Base-by-base conservation (phyloP, 2,329 filamentous ascomycete species). In the Fusarium hostae region DNA sequence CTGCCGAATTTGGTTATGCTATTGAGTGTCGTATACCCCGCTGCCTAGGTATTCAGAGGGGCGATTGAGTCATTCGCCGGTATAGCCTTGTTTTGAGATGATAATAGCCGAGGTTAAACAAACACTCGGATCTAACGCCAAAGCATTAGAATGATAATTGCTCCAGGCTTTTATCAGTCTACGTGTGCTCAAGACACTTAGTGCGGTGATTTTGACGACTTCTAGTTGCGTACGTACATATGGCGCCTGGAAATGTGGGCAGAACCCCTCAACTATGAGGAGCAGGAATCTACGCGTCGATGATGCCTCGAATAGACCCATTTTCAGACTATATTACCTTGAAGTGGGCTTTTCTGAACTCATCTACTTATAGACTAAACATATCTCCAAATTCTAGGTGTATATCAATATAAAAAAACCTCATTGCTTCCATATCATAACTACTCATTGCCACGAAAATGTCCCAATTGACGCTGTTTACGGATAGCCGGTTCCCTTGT, bases 41-140 rank as follows among this genome's bases (percentile, higher is more conserved):
- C 24, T 45, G 43, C 43, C 43, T 20, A 26, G 13, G 4, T 6
- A 34, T 28, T 15, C 18, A 47, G 26, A 13, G 26, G 16, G 9
- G 11, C 15, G 11, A 24, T 34, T 34, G 47, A 50, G 30, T 34
- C 47, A 50, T 50, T 50, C n/a, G 11, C 30, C n/a, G 16, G 2
- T 10, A 5, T 13, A 6, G 5, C 9, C 47, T 51, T 26, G 12
- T 16, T 24, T 20, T n/a, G 8, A 20, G 16, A 12, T 24, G 15
- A 34, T 18, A 13, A 13, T 13, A 18, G 47, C n/a, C n/a, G 4
- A 35, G 18, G 4, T 37, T 2, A 3, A 15, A 32, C 11, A 24
- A 3, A 9, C 4, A 2, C 6, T 8, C 20, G 22, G 1, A 15
- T 15, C 2, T 2, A 4, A 8, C 1, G 2, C 4, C 6, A 0